A percentile compares a stretch with the other conserved stretches of the same genome.
These are phyloP conservation scores for Penicillium waksmanii DNA, from an alignment of 495 filamentous ascomycete genomes.

Conservation along the genomic window DNA sequence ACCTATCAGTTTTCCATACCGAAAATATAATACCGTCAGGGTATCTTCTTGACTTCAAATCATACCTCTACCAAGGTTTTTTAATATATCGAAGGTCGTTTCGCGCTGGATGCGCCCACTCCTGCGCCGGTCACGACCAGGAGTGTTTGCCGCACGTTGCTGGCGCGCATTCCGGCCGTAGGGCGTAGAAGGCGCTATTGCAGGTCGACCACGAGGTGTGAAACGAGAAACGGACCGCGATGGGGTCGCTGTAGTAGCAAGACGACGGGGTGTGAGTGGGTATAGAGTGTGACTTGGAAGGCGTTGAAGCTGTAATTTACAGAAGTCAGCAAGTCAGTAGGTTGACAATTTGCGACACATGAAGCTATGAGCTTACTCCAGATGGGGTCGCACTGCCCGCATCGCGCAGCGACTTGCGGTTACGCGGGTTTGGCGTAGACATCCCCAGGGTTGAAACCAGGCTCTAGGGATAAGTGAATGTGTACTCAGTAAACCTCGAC, in stretches of 20 bases:
- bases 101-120: constrained; percentile 72
- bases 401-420: constrained; percentile 35
- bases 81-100: constrained; percentile 72
- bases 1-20: not conserved
- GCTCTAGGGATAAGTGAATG: not conserved
- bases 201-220: constrained; percentile 40
- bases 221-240: constrained; percentile 42
- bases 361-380: constrained; percentile 13
- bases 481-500: not conserved
- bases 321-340: constrained; percentile 1
- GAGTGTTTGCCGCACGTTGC: constrained; percentile 76
- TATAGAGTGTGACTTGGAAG: constrained; percentile 40
- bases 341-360: constrained; percentile 3
- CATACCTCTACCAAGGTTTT: constrained; percentile 64
- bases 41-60: not conserved
- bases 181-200: constrained; percentile 63
- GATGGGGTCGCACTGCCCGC: constrained; percentile 33
- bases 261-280: constrained; percentile 46
- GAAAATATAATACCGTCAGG: not conserved
- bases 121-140: constrained; percentile 65
- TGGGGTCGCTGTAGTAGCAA: constrained; percentile 37
- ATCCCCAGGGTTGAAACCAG: constrained; percentile 23
- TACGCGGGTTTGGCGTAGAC: constrained; percentile 45
- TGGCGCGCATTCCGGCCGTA: constrained; percentile 74
- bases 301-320: constrained; percentile 35